phyloP scores from a whole-genome alignment of 306 rosid genomes.

The Mucuna pruriens region DNA sequence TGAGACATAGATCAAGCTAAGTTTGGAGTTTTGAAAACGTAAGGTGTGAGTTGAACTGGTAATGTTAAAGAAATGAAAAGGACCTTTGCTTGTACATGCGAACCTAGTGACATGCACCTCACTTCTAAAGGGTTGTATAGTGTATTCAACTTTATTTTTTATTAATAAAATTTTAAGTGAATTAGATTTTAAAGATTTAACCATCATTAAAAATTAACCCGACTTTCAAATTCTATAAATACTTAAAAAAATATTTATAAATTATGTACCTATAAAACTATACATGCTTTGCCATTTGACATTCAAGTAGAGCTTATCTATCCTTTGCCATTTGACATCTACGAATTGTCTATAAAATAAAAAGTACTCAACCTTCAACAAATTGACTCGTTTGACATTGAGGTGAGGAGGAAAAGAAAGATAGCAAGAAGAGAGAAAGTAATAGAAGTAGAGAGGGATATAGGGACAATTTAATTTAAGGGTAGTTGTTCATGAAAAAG shows the following conservation, averaged over 20 bases:
- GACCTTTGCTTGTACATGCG: constrained; percentile 4
- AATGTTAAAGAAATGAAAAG: constrained; percentile 11
- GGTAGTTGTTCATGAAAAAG: neutral
- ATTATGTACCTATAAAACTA: no score
- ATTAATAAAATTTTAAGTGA: no score
- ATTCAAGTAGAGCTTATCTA: neutral
- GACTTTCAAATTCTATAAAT: no score
- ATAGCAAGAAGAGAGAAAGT: neutral
- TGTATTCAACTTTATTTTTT: no score
- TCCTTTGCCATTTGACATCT: neutral
- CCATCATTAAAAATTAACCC: no score
- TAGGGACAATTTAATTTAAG: neutral
- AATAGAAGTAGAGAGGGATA: neutral
- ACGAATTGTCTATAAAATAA: neutral
- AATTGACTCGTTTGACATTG: constrained; percentile 44
- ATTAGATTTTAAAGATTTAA: no score
- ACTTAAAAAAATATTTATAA: no score
- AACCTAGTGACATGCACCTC: neutral
- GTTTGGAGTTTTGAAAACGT: constrained; percentile 17
- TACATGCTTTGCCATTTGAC: no score
- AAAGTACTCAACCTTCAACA: constrained; percentile 18
- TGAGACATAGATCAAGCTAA: neutral
- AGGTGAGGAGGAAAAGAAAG: neutral
- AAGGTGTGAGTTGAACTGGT: constrained; percentile 35
- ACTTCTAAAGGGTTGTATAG: neutral